Evolutionary conservation across 148 eudicot species (phyloP), one percentile per base, ranked within the genome.

Genomic region (Amaranthus hypochondriacus): DNA sequence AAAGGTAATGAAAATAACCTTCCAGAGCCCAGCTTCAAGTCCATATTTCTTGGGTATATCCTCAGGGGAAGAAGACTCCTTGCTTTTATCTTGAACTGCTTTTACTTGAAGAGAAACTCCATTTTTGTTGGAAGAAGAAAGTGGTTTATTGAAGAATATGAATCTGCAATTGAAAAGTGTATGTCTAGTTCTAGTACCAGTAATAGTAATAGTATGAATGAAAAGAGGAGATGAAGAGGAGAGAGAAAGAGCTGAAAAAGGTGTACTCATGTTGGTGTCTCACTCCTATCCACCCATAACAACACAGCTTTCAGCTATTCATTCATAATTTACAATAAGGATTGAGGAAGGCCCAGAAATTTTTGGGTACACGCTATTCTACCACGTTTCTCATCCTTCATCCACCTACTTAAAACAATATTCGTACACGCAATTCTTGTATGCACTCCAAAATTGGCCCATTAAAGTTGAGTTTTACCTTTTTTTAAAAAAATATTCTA

Each of bases 21-120:
- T 89, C 95, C 97, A 94, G 14, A 94, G 87, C 62, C 95, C 98
- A 80, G 86, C 97, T 87, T 94, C 98, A 11, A 94, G 88, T n/a
- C 97, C 98, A 80, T 74, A 94, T 80, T 91, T 94, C 75, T 88
- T 74, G 4, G 98, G 91, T 48, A 89, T 62, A 62, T 94, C 98
- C 14, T 93, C 98, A 0, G 92, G 79, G 2, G 90, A 82, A 7
- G 86, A 28, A 28, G 39, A 28, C 39, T 83, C 84, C 59, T 86
- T 84, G 56, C 89, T 83, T 81, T 89, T 84, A 77, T 90, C 87
- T 81, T 73, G 86, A 64, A 93, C 67, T 7, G 94, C 93, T 77
- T 83, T 87, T 9, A 93, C 78, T 63, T 66, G 56, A 60, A 79
- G 39, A 39, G 63, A 13, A 53, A 76, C 28, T 9, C 39, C 28